Conservation (phyloP, 2,329 filamentous ascomycete genomes). For the Phialophora expanda region DNA sequence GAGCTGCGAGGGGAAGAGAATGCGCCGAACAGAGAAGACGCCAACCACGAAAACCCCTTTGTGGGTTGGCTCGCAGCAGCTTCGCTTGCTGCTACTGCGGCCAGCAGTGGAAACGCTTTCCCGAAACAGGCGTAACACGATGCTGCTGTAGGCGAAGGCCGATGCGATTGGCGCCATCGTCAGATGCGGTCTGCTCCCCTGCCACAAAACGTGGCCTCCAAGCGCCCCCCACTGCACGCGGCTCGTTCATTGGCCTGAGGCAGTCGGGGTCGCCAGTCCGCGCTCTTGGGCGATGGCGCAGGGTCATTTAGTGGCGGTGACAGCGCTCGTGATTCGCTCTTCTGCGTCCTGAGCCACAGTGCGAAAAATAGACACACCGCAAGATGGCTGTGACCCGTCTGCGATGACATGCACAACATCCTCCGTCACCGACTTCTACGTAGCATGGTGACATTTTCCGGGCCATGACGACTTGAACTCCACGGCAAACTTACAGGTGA, state of each 20-base stretch:
- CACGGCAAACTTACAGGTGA: slow-evolving; percentile 20
- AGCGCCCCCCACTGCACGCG: background rate
- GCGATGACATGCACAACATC: slow-evolving; percentile 19
- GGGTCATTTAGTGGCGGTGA: slow-evolving; percentile 10
- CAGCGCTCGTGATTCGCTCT: slow-evolving; percentile 17
- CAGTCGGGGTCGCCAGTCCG: slow-evolving; percentile 25
- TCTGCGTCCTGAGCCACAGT: slow-evolving; percentile 26
- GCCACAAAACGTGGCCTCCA: slow-evolving; percentile 29
- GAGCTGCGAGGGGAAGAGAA: slow-evolving; percentile 1
- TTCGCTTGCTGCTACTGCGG: slow-evolving; percentile 1
- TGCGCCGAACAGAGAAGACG: background rate
- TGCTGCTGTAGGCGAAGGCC: slow-evolving; percentile 30
- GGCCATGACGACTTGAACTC: background rate
- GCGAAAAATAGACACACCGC: slow-evolving; percentile 9
- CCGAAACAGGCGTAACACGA: slow-evolving; percentile 14
- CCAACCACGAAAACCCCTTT: background rate
- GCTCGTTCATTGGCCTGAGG: slow-evolving; percentile 16
- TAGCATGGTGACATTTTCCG: slow-evolving; percentile 18
- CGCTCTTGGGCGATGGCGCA: slow-evolving; percentile 24
- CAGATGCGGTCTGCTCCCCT: slow-evolving; percentile 32
- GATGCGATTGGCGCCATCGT: slow-evolving; percentile 37
- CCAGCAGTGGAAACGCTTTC: slow-evolving; percentile 13
- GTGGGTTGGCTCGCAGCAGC: background rate
- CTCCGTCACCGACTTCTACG: slow-evolving; percentile 16
- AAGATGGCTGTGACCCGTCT: slow-evolving; percentile 2